Conservation (phyloP, 2,329 filamentous ascomycete genomes). For the Fusarium redolens region DNA sequence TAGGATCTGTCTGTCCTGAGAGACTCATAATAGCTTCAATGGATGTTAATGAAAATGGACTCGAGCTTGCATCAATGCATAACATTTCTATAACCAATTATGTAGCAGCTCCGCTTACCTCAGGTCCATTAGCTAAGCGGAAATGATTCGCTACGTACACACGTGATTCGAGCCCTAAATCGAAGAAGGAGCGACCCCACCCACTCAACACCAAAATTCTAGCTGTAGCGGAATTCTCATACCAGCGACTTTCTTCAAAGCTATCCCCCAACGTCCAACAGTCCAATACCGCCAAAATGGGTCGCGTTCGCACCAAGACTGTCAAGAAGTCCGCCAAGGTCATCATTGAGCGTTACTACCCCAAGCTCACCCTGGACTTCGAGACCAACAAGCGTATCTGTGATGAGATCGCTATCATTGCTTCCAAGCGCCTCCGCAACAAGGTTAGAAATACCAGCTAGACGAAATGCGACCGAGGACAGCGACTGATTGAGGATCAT, state of each 20-base stretch:
- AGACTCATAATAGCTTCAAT: neutral
- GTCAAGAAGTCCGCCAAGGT: slow-evolving; percentile 92
- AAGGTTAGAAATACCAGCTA: slow-evolving; percentile 72
- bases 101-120: neutral
- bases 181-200: slow-evolving; percentile 1
- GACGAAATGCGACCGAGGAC: neutral
- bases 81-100: neutral
- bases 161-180: slow-evolving; percentile 48
- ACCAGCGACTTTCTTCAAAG: slow-evolving; percentile 46
- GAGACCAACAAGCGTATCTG: slow-evolving; percentile 99
- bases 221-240: slow-evolving; percentile 35
- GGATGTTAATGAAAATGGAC: neutral
- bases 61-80: neutral
- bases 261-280: slow-evolving; percentile 51
- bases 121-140: neutral
- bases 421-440: slow-evolving; percentile 98
- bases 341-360: slow-evolving; percentile 99
- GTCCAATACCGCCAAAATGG: slow-evolving; percentile 70
- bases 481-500: slow-evolving; percentile 34
- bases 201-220: slow-evolving; percentile 45
- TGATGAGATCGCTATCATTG: slow-evolving; percentile 99
- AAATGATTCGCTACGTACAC: slow-evolving; percentile 16
- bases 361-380: slow-evolving; percentile 98
- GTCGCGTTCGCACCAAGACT: slow-evolving; percentile 77
- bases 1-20: neutral